Evolutionary conservation across 148 eudicot genomes (phyloP).

Genomic region (Tetragonia tetragonoides): DNA sequence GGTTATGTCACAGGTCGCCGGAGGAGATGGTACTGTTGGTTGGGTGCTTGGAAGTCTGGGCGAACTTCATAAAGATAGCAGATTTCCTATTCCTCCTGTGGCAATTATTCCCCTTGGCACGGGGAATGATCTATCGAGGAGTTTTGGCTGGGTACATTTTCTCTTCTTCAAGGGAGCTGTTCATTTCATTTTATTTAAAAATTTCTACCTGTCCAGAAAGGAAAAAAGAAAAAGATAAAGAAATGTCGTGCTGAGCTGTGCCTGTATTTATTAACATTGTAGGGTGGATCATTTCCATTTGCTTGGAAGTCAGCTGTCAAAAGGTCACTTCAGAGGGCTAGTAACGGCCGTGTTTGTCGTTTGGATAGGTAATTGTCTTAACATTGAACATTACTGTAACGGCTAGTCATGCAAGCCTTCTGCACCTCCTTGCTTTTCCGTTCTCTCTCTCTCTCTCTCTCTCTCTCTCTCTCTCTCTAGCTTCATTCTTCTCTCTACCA

Average conservation of each 20-base stretch:
- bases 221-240: background rate
- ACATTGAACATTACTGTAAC: background rate
- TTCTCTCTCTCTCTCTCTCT: background rate
- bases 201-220: background rate
- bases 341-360: constrained; percentile 44
- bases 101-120: constrained; percentile 96
- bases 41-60: constrained; percentile 97
- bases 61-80: constrained; percentile 69
- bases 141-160: constrained; percentile 87
- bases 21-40: constrained; percentile 98
- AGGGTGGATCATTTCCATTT: constrained; percentile 99
- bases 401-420: background rate
- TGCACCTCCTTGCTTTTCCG: background rate
- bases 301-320: constrained; percentile 91
- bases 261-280: constrained; percentile 9
- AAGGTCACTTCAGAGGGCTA: constrained; percentile 67
- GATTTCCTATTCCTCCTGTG: constrained; percentile 84
- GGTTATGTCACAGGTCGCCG: constrained; percentile 67
- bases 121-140: constrained; percentile 94
- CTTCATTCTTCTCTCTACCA: background rate
- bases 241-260: constrained; percentile 14
- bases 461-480: background rate
- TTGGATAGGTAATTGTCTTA: constrained; percentile 63
- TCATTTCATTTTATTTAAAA: constrained; percentile 1
- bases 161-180: constrained; percentile 6